Percentiles rank a stretch among this genome's conserved stretches.
These are phyloP conservation scores for Solanum tarapatanum DNA, from an alignment of 257 asterid species.

Conservation along the genomic window DNA sequence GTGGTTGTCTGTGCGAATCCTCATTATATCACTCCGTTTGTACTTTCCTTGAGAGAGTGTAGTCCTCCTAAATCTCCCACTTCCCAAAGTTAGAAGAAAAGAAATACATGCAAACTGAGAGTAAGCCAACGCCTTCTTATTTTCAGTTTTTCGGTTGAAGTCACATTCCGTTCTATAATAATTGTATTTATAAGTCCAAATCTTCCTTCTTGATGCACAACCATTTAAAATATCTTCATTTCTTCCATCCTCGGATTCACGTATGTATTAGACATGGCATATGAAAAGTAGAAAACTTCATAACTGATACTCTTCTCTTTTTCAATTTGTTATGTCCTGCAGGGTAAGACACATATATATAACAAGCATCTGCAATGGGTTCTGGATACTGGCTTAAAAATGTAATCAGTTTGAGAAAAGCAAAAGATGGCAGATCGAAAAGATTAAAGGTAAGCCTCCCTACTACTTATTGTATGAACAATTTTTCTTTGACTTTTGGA, in stretches of 20 bases:
- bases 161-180: neutral
- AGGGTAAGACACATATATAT: conserved; percentile 6
- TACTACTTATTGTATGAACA: neutral
- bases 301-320: neutral
- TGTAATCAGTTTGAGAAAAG: conserved; percentile 48
- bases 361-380: conserved; percentile 40
- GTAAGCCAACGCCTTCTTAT: neutral
- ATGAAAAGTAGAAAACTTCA: neutral
- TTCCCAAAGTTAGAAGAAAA: neutral
- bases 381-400: conserved; percentile 72
- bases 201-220: neutral
- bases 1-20: neutral
- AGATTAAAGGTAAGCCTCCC: conserved; percentile 41
- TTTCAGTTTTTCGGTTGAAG: neutral
- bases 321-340: conserved; percentile 3
- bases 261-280: neutral
- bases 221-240: neutral
- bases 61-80: neutral
- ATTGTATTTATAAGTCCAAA: neutral
- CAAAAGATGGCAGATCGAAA: conserved; percentile 30
- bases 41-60: neutral
- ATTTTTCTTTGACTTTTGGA: neutral
- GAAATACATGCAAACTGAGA: neutral
- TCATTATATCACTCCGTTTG: neutral
- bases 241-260: neutral